These are phyloP conservation scores for Lentinula raphanica DNA, from an alignment of 768 basidiomycete species.

Conservation along the genomic window DNA sequence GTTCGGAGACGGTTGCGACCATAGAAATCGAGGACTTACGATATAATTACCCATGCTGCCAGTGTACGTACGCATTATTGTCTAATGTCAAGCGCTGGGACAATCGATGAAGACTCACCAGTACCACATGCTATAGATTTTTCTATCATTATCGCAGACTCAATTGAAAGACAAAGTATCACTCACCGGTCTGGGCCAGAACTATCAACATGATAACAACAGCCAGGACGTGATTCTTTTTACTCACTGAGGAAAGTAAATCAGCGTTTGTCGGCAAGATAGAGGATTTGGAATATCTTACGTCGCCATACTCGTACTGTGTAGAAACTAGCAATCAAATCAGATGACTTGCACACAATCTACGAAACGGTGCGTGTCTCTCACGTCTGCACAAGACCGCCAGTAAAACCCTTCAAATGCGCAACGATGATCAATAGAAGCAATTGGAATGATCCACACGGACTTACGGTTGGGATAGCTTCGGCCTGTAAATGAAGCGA, in stretches of 20 bases:
- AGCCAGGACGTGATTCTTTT: conserved; percentile 8
- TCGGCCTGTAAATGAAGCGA: neutral
- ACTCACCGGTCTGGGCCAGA: conserved; percentile 7
- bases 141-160: too few relatives aligned
- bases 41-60: conserved; percentile 9
- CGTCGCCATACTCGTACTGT: conserved; percentile 9
- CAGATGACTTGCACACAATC: neutral
- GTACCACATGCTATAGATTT: conserved; percentile 1
- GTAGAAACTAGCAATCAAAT: conserved; percentile 7
- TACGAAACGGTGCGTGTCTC: neutral
- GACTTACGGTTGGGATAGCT: conserved; percentile 11
- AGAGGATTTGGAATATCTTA: neutral
- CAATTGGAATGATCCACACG: neutral
- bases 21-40: neutral
- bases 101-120: neutral
- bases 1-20: neutral
- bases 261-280: neutral
- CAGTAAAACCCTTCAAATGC: conserved; percentile 6
- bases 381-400: conserved; percentile 8
- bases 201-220: conserved; percentile 5
- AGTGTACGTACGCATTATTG: neutral
- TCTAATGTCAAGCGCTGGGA: neutral
- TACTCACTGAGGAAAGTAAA: conserved; percentile 8
- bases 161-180: too few relatives aligned
- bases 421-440: neutral